Evolutionary conservation across 352 stramenopile genomes (phyloP), one percentile per base, ranked within the genome.

Genomic region (Phytophthora megakarya): DNA sequence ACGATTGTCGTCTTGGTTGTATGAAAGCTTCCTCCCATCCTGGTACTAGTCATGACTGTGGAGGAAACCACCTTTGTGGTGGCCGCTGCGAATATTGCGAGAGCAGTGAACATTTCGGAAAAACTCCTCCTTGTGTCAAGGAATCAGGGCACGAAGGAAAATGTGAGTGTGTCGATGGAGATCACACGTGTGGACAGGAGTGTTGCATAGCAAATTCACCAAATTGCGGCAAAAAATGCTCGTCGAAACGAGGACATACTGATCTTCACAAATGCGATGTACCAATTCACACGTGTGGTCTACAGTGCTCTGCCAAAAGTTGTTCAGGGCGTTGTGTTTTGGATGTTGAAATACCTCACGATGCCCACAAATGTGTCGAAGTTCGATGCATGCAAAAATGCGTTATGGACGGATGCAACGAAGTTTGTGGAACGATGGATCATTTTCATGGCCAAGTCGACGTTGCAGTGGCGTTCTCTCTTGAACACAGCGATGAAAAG

Each of bases 391-490:
- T 87, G 32, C 43, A 87, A 22, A 61, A 61, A 25, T 94, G 86
- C 45, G 43, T 83, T 8, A 87, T 92, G 62, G 69, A 85, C 8
- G 81, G 72, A 23, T 94, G 83, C 43, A 72, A 68, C 7, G 73
- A 88, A 35, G 19, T 67, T 1, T 94, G 85, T 40, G 64, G 62
- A 6, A 66, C 47, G 0, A 57, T 59, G 33, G 76, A 92, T 47
- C 86, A 94, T 62, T 94, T 94, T 23, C 84, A 94, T 48, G 81
- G 78, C 1, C 73, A 85, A 25, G 52, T 57, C 6, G 70, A 87
- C n/a, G 54, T 78, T 18, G 55, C 70, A 13, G 61, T 86, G 25
- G 72, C 79, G 2, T 87, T 74, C 26, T 76, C 76, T 5, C 65
- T 81, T 22, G 83, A 92, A 57, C 76, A 81, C 40, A 37, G 37